phyloP scores from a whole-genome alignment of 2,329 filamentous ascomycete genomes.

The Microdochium bolleyi region DNA sequence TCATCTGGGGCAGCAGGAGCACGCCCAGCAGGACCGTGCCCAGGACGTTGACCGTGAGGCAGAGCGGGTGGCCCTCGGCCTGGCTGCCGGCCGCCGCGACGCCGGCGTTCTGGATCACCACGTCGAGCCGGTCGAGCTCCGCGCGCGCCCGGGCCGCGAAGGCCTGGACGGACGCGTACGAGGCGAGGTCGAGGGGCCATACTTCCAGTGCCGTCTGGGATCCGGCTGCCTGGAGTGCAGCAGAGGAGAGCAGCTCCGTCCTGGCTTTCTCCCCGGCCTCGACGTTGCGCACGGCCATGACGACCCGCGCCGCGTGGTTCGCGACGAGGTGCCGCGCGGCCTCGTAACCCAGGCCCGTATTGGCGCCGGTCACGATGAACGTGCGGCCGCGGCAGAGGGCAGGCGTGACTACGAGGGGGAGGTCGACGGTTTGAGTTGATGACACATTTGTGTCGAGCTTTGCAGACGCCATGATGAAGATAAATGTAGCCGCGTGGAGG shows the following conservation, averaged over 20 bases:
- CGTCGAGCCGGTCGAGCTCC: neutral
- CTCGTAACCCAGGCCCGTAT: neutral
- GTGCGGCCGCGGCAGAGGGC: neutral
- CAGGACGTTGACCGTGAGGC: neutral
- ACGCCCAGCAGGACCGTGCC: neutral
- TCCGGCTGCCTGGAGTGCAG: neutral
- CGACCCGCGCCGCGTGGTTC: neutral
- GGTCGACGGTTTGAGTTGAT: neutral
- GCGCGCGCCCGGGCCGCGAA: neutral
- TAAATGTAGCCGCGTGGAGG: neutral
- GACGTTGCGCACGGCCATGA: neutral
- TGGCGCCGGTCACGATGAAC: constrained; percentile 1
- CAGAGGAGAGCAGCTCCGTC: neutral
- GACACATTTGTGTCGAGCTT: no score
- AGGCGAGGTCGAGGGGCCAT: neutral
- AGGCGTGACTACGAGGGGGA: neutral
- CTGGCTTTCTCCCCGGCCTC: neutral
- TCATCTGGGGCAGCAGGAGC: neutral
- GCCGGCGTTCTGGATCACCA: neutral
- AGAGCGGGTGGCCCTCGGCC: neutral
- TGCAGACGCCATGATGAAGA: neutral
- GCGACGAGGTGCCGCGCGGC: neutral
- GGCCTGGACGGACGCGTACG: neutral
- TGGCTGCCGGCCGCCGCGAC: neutral
- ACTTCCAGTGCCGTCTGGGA: neutral